A percentile compares a stretch with the other conserved stretches of the same genome.
Evolutionary conservation across 306 rosid species (phyloP).

Genomic region (Adenanthera pavonina): DNA sequence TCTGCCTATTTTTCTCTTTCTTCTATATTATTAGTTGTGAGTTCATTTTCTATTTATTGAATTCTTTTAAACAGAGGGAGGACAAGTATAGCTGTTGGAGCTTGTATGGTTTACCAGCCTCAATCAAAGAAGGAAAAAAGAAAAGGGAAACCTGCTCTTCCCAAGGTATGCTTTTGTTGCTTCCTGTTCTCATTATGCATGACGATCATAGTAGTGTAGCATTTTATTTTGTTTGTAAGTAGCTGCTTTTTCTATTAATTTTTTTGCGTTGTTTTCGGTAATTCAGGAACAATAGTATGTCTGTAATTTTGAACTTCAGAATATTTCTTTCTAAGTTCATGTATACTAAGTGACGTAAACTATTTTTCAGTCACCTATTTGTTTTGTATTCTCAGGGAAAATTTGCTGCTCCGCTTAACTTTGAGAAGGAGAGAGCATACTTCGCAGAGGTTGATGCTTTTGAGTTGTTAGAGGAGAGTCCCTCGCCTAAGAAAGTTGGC

Average conservation of each 20-base stretch:
- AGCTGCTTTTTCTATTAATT: constrained; percentile 9
- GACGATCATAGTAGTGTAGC: constrained; percentile 5
- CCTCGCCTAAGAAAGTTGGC: constrained; percentile 80
- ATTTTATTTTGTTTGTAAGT: neutral
- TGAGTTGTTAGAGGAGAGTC: constrained; percentile 91
- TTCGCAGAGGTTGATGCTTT: constrained; percentile 91
- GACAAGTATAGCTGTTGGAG: constrained; percentile 85
- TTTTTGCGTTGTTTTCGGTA: neutral
- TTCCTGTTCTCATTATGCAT: constrained; percentile 23
- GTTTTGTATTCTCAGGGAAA: constrained; percentile 55
- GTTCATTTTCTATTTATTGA: neutral
- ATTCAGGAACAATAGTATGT: neutral
- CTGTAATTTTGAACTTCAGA: constrained; percentile 10
- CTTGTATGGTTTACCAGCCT: constrained; percentile 65
- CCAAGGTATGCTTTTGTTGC: constrained; percentile 59
- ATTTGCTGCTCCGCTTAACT: constrained; percentile 52
- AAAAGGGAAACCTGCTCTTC: constrained; percentile 73
- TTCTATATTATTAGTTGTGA: neutral
- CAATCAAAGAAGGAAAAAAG: constrained; percentile 63
- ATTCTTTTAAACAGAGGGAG: constrained; percentile 72
- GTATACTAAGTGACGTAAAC: constrained; percentile 14
- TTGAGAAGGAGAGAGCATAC: constrained; percentile 75
- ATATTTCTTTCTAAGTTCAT: constrained; percentile 1
- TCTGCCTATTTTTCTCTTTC: neutral
- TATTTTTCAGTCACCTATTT: constrained; percentile 26